Evolutionary conservation across 768 basidiomycete species (phyloP), one percentile per base, ranked within the genome.

Genomic region (Auriscalpium vulgare): DNA sequence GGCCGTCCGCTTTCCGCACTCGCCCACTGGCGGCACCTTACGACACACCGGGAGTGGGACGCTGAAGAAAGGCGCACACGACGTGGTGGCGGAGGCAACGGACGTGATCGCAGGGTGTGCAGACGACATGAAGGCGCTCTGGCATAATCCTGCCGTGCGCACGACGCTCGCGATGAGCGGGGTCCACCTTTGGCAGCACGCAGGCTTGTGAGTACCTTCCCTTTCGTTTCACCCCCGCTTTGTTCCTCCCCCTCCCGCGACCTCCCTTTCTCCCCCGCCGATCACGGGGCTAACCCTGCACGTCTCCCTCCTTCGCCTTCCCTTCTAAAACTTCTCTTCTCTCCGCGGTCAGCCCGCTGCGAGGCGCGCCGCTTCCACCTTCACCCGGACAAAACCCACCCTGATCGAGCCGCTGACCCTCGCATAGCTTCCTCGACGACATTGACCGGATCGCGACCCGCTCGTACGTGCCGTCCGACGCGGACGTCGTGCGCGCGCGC

Each of bases 401-500:
- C 29, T 29, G 29, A 29, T 29, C 29, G 29, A 29, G 3, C 21
- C 29, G 29, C 29, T 29, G 4, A 29, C 29, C 29, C 29, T 29
- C 29, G 29, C 29, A 2, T 60, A 88, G 86, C 68, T 91, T 91
- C 67, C 69, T 91, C 69, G 77, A 89, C 65, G 87, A 90, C 57
- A 70, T 84, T 2, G 70, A 70, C 17, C 78, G 87, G 17, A 82
- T 91, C 10, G 77, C 81, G 0, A 70, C 70, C 3, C 60, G 69
- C 0, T 69, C 76, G 29, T 90, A 87, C 67, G 68, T 75, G 29
- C 89, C 88, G 0, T 79, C 79, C 1, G 83, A 90, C 60, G 84
- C 74, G 52, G 86, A 90, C 62, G 85, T 88, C 54, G 78, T 88
- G 19, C 79, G 87, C 19, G 87, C 88, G 2, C 75, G 88, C 49